Evolutionary conservation across 169 alveolate genomes (phyloP), one percentile per base, ranked within the genome.

Genomic region (Cryptosporidium canis): DNA sequence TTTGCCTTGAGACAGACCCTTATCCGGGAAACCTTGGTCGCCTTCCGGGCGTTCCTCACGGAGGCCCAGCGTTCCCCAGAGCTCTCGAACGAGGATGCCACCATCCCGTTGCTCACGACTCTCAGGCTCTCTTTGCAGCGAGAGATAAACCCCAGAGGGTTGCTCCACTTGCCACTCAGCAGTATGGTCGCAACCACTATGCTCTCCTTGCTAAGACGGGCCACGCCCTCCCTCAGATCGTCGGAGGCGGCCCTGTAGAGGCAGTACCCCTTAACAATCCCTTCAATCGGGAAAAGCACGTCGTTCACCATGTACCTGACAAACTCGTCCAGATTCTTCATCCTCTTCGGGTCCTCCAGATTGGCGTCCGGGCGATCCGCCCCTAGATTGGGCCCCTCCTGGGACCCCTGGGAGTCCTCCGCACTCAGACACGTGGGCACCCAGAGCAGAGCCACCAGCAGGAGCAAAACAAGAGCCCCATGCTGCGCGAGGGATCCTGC

Each of bases 141-240:
- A 53, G 51, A 24, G 5, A 77, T 61, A 27, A 77, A 77, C 6
- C 44, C 27, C 16, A 58, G 33, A 16, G 87, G 70, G 44, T 77
- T 55, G 41, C 61, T 77, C 87, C 87, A 77, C 24, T 44, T 77
- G 0, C 70, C 47, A 77, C 87, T 77, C 11, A 77, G 21, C 31
- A 77, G 27, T 11, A 77, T 37, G 29, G 87, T 39, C 2, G 63
- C 68, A 24, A 77, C 61, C 1, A 43, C 71, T 1, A 61, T 58
- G 16, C 63, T 63, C 45, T 77, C 87, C 31, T 58, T 58, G 45
- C 44, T 77, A 16, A 24, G 35, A 24, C n/a, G 47, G 12, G 29
- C 31, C 8, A 35, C 47, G 8, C 41, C 53, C 7, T 77, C 27
- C 41, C 43, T 58, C 33, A 5, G 11, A 7, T 77, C 72, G 27